Percentiles rank a stretch among this genome's conserved stretches.
Evolutionary conservation across 306 rosid genomes (phyloP).

Genomic region (Inga laurina): DNA sequence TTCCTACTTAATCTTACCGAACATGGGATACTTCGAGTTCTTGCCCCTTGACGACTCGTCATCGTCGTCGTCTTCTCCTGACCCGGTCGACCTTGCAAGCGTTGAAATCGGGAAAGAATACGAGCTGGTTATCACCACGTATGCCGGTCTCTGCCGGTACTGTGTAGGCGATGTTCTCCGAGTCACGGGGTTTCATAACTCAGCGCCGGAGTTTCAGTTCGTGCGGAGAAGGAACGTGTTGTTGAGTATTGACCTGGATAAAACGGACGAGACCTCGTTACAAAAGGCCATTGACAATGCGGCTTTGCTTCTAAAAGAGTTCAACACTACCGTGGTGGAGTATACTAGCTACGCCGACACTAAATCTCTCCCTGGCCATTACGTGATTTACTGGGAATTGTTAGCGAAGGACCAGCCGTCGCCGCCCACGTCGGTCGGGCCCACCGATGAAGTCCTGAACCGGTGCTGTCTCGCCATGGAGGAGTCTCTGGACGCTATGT

Average conservation of each 20-base stretch:
- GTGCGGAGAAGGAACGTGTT: conserved; percentile 74
- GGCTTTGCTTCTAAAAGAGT: conserved; percentile 36
- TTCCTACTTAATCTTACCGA: conserved; percentile 81
- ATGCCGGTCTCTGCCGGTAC: conserved; percentile 76
- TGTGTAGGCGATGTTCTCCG: conserved; percentile 76
- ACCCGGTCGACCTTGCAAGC: conserved; percentile 59
- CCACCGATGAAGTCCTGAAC: conserved; percentile 29
- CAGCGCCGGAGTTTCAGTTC: conserved; percentile 69
- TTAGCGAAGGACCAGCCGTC: conserved; percentile 55
- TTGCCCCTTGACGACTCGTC: conserved; percentile 57
- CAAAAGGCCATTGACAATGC: conserved; percentile 69
- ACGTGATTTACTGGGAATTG: conserved; percentile 86
- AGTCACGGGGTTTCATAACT: conserved; percentile 79
- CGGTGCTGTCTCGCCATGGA: conserved; percentile 69
- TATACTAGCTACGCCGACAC: conserved; percentile 80
- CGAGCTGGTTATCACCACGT: conserved; percentile 64
- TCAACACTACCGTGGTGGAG: conserved; percentile 71
- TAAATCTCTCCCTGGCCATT: conserved; percentile 72
- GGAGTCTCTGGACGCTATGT: conserved; percentile 70
- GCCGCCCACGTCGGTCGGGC: not conserved
- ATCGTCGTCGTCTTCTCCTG: conserved; percentile 53
- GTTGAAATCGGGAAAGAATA: conserved; percentile 69
- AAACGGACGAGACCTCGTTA: conserved; percentile 73
- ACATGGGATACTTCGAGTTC: conserved; percentile 88
- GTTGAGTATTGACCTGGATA: conserved; percentile 75